Evolutionary conservation across 176 grass and related monocot genomes (phyloP), one percentile per base, ranked within the genome.

Genomic region (Musa itinerans): DNA sequence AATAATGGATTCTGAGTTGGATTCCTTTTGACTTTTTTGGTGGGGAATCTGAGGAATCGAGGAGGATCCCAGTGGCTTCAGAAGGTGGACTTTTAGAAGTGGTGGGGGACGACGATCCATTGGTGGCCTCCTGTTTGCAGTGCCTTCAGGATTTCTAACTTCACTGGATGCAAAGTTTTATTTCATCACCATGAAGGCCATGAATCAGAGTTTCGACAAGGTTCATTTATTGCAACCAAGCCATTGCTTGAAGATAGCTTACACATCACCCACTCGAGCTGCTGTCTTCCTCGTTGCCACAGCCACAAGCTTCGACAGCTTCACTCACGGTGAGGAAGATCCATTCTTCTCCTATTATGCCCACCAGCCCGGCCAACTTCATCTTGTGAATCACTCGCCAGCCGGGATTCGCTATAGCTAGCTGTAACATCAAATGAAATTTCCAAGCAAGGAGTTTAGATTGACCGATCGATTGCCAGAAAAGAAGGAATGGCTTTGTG

Each of bases 341-440:
- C 95, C 90, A 94, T 1, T 86, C 78, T 21, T 68, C 78, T 81
- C 90, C 95, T 70, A 91, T 56, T 50, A 66, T 72, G 53, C 76
- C 90, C 24, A 88, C 76, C 26, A 99, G 57, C 19, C 55, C 53
- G 1, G 90, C 78, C 82, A 87, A 17, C 82, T 99, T 99, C 90
- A 99, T 91, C 80, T 99, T 99, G 75, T 99, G 84, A 72, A 99
- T 76, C 23, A 83, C 86, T 49, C 86, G 87, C 90, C 90, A 99
- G 74, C 84, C 87, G 64, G 95, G 95, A 65, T 92, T 83, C 11
- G 88, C 55, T 12, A 99, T 74, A 0, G 84, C 88, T 72, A 99
- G 82, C 95, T 99, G 79, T 63, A 74, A 24, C 76, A 34, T 26
- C 50, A 52, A 16, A 73, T 64, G 74, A 3, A 11, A n/a, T 75